phyloP scores from a whole-genome alignment of 345 rosid genomes.

The Capsella bursapastoris region DNA sequence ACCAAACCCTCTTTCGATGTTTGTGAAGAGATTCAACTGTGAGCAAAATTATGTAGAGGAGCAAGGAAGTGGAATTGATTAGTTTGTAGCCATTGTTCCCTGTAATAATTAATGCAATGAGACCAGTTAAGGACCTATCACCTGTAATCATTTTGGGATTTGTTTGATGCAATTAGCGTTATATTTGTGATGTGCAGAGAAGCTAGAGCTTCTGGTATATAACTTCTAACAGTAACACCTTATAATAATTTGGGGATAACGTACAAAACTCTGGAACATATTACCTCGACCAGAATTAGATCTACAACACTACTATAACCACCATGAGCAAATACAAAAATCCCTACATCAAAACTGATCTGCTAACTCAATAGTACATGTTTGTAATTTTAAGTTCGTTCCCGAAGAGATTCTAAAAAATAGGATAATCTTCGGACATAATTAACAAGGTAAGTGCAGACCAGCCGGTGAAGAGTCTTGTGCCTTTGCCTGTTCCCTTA shows the following conservation, averaged over 20 bases:
- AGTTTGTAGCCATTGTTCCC: too few relatives aligned
- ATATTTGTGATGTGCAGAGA: background rate
- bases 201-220: background rate
- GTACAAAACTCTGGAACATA: conserved; percentile 4
- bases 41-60: too few relatives aligned
- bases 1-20: too few relatives aligned
- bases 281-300: background rate
- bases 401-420: conserved; percentile 25
- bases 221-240: background rate
- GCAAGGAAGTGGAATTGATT: too few relatives aligned
- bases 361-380: conserved; percentile 19
- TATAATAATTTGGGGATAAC: background rate
- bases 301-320: conserved; percentile 2
- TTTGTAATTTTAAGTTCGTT: background rate
- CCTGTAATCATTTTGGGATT: background rate
- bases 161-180: background rate
- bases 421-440: conserved; percentile 76
- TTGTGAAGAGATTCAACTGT: too few relatives aligned
- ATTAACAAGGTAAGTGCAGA: conserved; percentile 76
- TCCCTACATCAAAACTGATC: conserved; percentile 31
- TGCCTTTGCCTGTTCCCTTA: conserved; percentile 81
- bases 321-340: conserved; percentile 9
- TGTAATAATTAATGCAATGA: too few relatives aligned
- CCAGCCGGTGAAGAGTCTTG: conserved; percentile 93
- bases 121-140: too few relatives aligned